phyloP scores from a whole-genome alignment of 2,329 filamentous ascomycete species.

The Xylaria digitata region DNA sequence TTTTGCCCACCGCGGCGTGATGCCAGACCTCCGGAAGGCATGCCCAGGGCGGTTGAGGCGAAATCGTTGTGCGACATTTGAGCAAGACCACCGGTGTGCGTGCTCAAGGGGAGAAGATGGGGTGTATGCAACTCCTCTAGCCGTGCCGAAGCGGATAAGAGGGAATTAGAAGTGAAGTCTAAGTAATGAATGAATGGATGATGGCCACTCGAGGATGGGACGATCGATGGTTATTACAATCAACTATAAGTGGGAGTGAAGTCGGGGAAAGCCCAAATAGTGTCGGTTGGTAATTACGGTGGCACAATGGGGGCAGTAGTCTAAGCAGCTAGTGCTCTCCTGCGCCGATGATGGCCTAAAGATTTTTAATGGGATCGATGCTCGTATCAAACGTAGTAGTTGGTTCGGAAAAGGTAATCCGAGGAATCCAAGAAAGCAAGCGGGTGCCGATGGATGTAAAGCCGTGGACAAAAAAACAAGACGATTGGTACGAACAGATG shows the following conservation, averaged over 20 bases:
- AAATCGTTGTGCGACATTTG: slow-evolving; percentile 96
- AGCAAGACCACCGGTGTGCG: slow-evolving; percentile 99
- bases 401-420: slow-evolving; percentile 46
- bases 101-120: slow-evolving; percentile 54
- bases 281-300: slow-evolving; percentile 44
- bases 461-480: slow-evolving; percentile 49
- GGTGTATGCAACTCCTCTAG: slow-evolving; percentile 40
- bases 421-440: slow-evolving; percentile 48
- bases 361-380: slow-evolving; percentile 42
- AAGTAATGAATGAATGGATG: slow-evolving; percentile 50
- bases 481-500: slow-evolving; percentile 42
- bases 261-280: slow-evolving; percentile 35
- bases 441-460: slow-evolving; percentile 44
- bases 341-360: slow-evolving; percentile 37
- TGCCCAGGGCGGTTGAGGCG: slow-evolving; percentile 76
- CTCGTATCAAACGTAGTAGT: slow-evolving; percentile 51
- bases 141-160: slow-evolving; percentile 40
- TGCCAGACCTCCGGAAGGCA: slow-evolving; percentile 83
- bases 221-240: slow-evolving; percentile 51
- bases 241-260: slow-evolving; percentile 44
- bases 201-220: slow-evolving; percentile 45
- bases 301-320: slow-evolving; percentile 38
- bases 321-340: slow-evolving; percentile 43
- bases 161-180: slow-evolving; percentile 47
- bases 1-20: slow-evolving; percentile 84